Conservation (phyloP, 1,284 basidiomycete genomes). For the Cryptococcus floricola region DNA sequence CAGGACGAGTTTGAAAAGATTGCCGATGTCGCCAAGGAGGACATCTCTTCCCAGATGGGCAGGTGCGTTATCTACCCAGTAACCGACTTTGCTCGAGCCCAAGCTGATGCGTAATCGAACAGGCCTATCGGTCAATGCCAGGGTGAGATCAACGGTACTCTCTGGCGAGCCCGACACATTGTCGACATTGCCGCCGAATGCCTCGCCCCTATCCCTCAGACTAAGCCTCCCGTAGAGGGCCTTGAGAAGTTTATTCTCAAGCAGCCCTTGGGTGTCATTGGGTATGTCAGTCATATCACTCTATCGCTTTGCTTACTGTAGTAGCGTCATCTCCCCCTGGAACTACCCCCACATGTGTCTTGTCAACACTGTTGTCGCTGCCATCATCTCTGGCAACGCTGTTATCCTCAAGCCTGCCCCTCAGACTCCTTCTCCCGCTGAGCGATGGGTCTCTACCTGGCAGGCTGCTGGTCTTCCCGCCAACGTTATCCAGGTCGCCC, state of each 20-base stretch:
- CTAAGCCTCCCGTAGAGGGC: conserved; percentile 72
- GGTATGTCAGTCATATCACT: conserved; percentile 57
- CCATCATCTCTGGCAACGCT: conserved; percentile 77
- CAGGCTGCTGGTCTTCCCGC: conserved; percentile 69
- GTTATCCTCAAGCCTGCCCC: conserved; percentile 92
- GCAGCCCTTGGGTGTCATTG: conserved; percentile 79
- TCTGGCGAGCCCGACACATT: conserved; percentile 79
- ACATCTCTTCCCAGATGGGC: conserved; percentile 76
- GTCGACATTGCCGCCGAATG: conserved; percentile 73
- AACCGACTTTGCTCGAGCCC: background rate
- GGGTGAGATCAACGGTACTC: conserved; percentile 75
- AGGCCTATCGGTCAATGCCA: conserved; percentile 72
- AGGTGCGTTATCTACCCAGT: conserved; percentile 51
- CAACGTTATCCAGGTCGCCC: conserved; percentile 72
- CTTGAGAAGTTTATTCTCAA: conserved; percentile 78
- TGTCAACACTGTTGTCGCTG: conserved; percentile 85
- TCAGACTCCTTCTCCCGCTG: conserved; percentile 83
- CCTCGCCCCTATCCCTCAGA: conserved; percentile 70
- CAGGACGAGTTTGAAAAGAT: conserved; percentile 72
- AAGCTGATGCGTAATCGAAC: conserved; percentile 1
- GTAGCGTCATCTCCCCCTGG: conserved; percentile 37
- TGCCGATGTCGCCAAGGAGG: conserved; percentile 65
- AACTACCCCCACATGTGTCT: conserved; percentile 86
- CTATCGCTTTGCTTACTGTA: conserved; percentile 26
- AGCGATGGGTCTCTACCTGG: conserved; percentile 70